A percentile compares a stretch with the other conserved stretches of the same genome.
phyloP scores from a whole-genome alignment of 2,329 filamentous ascomycete species.

The Colletotrichum echinochloae region DNA sequence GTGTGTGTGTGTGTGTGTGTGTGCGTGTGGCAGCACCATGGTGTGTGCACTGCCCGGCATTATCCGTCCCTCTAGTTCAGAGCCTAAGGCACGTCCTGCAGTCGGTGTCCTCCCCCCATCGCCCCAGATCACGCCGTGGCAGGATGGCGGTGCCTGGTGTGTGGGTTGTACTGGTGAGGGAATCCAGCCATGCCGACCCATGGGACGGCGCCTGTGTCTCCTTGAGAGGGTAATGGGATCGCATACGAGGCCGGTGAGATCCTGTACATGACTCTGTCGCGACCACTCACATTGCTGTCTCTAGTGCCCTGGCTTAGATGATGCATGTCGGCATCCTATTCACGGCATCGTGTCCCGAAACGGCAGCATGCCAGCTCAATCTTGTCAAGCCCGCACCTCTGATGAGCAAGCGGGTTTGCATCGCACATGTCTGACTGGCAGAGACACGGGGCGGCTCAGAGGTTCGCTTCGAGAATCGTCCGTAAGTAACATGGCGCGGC shows the following conservation, averaged over 20 bases:
- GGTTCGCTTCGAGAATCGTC: constrained; percentile 7
- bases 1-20: too few species aligned
- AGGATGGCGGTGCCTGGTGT: constrained; percentile 24
- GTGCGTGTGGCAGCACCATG: constrained; percentile 23
- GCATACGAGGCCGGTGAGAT: constrained; percentile 19
- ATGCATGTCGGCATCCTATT: constrained; percentile 36
- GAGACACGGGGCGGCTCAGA: constrained; percentile 13
- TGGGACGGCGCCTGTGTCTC: constrained; percentile 17
- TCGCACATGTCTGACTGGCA: constrained; percentile 30
- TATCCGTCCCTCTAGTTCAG: constrained; percentile 27
- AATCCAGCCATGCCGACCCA: not conserved
- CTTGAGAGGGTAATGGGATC: constrained; percentile 11
- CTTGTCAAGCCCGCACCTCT: constrained; percentile 11
- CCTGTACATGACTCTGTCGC: constrained; percentile 9
- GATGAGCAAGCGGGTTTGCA: constrained; percentile 26
- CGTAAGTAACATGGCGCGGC: constrained; percentile 7
- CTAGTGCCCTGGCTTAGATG: not conserved
- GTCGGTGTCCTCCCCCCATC: not conserved
- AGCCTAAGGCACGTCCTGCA: constrained; percentile 6
- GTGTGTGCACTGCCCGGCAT: constrained; percentile 39
- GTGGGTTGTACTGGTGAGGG: constrained; percentile 23
- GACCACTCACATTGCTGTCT: constrained; percentile 4
- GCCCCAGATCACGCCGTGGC: not conserved
- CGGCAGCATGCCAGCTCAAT: constrained; percentile 21
- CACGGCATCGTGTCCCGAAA: constrained; percentile 16